Evolutionary conservation across 2,329 filamentous ascomycete genomes (phyloP), one percentile per base, ranked within the genome.

Genomic region (Clonostachys rhizophaga): DNA sequence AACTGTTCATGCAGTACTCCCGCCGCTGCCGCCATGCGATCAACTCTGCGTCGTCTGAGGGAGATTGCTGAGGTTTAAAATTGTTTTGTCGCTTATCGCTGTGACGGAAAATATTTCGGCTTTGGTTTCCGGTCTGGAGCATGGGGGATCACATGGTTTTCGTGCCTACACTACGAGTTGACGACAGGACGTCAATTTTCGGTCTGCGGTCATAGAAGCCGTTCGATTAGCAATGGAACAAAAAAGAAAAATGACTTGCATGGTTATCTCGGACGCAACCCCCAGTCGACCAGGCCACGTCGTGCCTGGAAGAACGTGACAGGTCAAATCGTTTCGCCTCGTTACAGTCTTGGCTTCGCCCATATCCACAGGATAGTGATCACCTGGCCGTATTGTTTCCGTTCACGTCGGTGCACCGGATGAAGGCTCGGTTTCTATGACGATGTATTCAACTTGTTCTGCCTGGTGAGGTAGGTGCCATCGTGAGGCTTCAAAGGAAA

Each of bases 1-100:
- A 55, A 67, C 53, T 16, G 11, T 40, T 13, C 3, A n/a, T 43
- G 61, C 62, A 95, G 90, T 59, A 96, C 91, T 64, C 89, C 91
- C 58, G 91, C 91, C 65, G 91, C 91, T 58, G 91, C 90, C 65
- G 90, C 91, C 65, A 95, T 91, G 76, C 85, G 91, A 76, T 96
- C 91, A 63, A 96, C 91, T 65, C 91, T 96, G 76, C 89, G 91
- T 79, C 87, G 91, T 84, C 83, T 96, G 79, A 87, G 91, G 72
- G 91, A 96, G 79, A 95, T 96, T 78, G 89, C 89, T 70, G 91
- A 96, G 84, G 89, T 95, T 76, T 92, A 89, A 79, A 39, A 39
- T 39, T 39, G 36, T n/a, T 39, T 39, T 39, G 14, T 8, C 17
- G 36, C 36, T 39, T 39, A n/a, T 18, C 14, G 43, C 16, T 33